Percentiles rank a stretch among this genome's conserved stretches.
phyloP scores from a whole-genome alignment of 768 basidiomycete genomes.

The Mycena rosella region DNA sequence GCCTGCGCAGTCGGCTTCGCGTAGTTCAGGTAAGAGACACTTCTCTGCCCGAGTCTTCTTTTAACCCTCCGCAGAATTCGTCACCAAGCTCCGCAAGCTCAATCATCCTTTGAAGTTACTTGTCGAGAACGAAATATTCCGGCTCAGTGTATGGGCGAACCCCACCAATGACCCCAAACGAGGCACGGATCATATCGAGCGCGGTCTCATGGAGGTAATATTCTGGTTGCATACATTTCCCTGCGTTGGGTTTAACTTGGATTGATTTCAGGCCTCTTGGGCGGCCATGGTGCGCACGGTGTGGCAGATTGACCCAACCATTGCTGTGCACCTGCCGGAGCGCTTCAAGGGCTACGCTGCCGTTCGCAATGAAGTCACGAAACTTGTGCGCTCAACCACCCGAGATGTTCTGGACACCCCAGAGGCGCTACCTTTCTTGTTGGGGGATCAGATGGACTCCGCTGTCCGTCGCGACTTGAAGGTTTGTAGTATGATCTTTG shows the following conservation, averaged over 20 bases:
- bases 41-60: background rate
- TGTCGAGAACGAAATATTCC: constrained; percentile 90
- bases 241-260: constrained; percentile 9
- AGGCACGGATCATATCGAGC: constrained; percentile 72
- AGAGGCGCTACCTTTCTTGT: constrained; percentile 84
- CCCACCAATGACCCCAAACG: constrained; percentile 82
- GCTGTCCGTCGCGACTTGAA: constrained; percentile 77
- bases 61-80: constrained; percentile 60
- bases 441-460: constrained; percentile 78
- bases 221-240: constrained; percentile 1
- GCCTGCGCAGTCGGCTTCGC: constrained; percentile 59
- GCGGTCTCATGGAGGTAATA: constrained; percentile 72
- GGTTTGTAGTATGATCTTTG: constrained; percentile 46
- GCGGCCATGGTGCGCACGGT: constrained; percentile 72
- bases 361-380: constrained; percentile 79
- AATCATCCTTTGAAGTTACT: constrained; percentile 85
- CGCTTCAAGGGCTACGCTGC: constrained; percentile 77
- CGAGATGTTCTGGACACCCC: constrained; percentile 77
- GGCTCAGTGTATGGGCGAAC: constrained; percentile 92
- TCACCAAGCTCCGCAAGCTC: constrained; percentile 70
- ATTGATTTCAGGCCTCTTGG: constrained; percentile 69
- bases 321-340: constrained; percentile 87
- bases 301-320: constrained; percentile 87
- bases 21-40: constrained; percentile 55
- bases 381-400: constrained; percentile 81